phyloP scores from a whole-genome alignment of 1,284 basidiomycete genomes.

The Puccinia triticina region DNA sequence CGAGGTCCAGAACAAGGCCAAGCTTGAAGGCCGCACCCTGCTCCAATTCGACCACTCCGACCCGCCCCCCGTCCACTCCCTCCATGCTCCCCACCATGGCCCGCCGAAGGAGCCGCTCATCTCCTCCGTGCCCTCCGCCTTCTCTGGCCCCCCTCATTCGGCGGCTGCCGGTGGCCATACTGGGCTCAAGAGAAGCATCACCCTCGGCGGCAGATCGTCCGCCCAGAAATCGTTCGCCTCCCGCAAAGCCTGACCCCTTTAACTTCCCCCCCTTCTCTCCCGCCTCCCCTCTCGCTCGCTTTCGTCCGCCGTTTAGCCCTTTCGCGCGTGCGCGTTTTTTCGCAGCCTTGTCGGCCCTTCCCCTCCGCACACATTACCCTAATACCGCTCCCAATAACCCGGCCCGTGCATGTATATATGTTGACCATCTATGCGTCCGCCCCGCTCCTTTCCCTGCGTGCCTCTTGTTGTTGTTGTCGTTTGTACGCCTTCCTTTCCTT shows the following conservation, averaged over 20 bases:
- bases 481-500: too few species aligned
- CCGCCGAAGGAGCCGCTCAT: background rate
- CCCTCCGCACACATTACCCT: too few species aligned
- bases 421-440: too few species aligned
- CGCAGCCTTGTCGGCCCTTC: too few species aligned
- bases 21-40: slow-evolving; percentile 41
- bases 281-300: background rate
- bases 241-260: background rate
- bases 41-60: slow-evolving; percentile 27
- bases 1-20: slow-evolving; percentile 46
- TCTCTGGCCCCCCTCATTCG: too few species aligned
- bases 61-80: too few species aligned
- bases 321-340: background rate
- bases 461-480: too few species aligned
- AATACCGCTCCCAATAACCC: too few species aligned
- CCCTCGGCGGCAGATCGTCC: background rate
- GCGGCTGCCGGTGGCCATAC: background rate
- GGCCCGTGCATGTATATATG: too few species aligned
- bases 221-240: background rate
- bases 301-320: background rate
- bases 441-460: too few species aligned
- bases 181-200: background rate
- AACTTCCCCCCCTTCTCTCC: background rate
- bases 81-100: too few species aligned
- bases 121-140: background rate